Evolutionary conservation across 306 rosid genomes (phyloP).

Genomic region (Trifolium fragiferum): DNA sequence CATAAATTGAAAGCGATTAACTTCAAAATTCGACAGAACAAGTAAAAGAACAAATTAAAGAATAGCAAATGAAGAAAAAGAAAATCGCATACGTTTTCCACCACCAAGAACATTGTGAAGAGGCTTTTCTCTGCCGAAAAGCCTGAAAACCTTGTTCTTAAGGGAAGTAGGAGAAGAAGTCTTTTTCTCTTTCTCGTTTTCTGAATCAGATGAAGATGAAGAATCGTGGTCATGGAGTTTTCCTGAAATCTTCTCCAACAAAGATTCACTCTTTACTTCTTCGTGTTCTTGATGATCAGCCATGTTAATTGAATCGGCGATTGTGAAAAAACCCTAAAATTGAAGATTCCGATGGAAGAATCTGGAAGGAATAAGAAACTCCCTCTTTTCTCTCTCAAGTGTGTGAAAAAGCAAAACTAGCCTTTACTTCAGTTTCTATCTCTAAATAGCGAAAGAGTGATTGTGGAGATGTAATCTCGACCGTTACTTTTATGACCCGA

Average conservation of each 20-base stretch:
- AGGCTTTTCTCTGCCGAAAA: conserved; percentile 88
- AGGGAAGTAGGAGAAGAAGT: conserved; percentile 43
- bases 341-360: conserved; percentile 30
- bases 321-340: conserved; percentile 41
- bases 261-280: conserved; percentile 57
- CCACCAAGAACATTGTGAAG: conserved; percentile 90
- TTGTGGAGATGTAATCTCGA: conserved; percentile 41
- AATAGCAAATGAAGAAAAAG: neutral
- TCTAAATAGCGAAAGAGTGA: conserved; percentile 40
- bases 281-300: conserved; percentile 65
- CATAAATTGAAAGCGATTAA: neutral
- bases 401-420: neutral
- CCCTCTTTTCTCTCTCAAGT: neutral
- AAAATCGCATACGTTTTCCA: conserved; percentile 73
- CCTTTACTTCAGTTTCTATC: neutral
- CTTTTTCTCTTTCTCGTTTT: conserved; percentile 60
- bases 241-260: conserved; percentile 70
- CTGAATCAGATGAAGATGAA: conserved; percentile 67
- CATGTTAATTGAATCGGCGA: conserved; percentile 37
- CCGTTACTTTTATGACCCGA: conserved; percentile 41
- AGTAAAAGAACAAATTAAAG: neutral
- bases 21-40: neutral
- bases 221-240: conserved; percentile 77
- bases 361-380: conserved; percentile 48
- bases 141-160: conserved; percentile 66